Conservation (phyloP, 768 basidiomycete species). For the Galerina marginata region DNA sequence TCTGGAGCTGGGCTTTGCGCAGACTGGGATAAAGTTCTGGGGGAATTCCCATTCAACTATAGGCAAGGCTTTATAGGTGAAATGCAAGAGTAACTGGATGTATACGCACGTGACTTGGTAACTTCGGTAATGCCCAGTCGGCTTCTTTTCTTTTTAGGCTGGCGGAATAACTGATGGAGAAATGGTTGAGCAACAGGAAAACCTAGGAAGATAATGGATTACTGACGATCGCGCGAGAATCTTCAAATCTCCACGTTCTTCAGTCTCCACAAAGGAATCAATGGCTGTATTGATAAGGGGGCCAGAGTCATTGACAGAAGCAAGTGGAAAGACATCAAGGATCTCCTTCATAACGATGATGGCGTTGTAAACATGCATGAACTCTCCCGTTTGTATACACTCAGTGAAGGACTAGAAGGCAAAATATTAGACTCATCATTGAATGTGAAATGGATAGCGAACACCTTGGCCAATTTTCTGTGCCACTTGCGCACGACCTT, state of each 20-base stretch:
- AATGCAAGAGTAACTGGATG: background rate
- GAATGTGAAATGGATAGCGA: background rate
- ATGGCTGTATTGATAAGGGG: slow-evolving; percentile 62
- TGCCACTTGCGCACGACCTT: slow-evolving; percentile 85
- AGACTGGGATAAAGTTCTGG: slow-evolving; percentile 33
- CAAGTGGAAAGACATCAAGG: slow-evolving; percentile 84
- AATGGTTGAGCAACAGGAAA: slow-evolving; percentile 3
- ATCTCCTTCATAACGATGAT: slow-evolving; percentile 93
- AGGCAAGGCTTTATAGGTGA: background rate
- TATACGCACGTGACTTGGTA: slow-evolving; percentile 28
- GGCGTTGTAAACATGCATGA: slow-evolving; percentile 98
- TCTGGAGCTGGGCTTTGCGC: slow-evolving; percentile 36
- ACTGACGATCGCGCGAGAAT: slow-evolving; percentile 78
- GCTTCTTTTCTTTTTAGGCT: slow-evolving; percentile 76
- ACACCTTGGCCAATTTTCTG: slow-evolving; percentile 70
- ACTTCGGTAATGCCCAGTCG: slow-evolving; percentile 50
- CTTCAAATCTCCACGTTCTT: slow-evolving; percentile 85
- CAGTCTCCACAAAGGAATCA: slow-evolving; percentile 69
- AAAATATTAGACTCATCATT: slow-evolving; percentile 1
- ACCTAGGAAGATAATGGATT: slow-evolving; percentile 1
- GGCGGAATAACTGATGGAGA: slow-evolving; percentile 62
- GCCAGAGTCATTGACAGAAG: slow-evolving; percentile 61
- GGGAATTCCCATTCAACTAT: slow-evolving; percentile 37
- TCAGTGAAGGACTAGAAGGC: slow-evolving; percentile 69
- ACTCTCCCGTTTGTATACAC: slow-evolving; percentile 87